Conservation (phyloP, 441 rosid genomes). For the Populus hybrid region DNA sequence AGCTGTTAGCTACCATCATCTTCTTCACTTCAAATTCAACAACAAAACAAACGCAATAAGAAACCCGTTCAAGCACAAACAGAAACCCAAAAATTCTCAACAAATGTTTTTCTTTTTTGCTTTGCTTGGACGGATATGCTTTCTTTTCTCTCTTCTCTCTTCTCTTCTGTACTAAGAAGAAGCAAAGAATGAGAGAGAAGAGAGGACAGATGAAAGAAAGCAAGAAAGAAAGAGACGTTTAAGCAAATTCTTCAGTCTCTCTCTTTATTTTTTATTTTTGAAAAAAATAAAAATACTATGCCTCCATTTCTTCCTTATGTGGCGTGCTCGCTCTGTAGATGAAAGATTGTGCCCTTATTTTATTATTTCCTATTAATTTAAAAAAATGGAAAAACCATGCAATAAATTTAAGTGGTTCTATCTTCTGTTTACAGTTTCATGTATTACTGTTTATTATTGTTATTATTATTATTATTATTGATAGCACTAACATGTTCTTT, state of each 20-base stretch:
- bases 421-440: not conserved
- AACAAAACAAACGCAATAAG: not conserved
- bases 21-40: conserved; percentile 13
- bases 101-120: not conserved
- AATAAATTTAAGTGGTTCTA: not conserved
- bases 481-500: too few relatives aligned
- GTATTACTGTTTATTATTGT: not conserved
- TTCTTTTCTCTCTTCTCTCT: not conserved
- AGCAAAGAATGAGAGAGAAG: conserved; percentile 18
- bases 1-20: conserved; percentile 80
- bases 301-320: not conserved
- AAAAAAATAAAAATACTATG: not conserved
- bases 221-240: not conserved
- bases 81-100: not conserved
- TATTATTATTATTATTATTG: not conserved
- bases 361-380: not conserved
- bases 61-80: not conserved
- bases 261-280: not conserved
- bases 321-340: not conserved
- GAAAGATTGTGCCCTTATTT: not conserved
- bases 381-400: not conserved
- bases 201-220: not conserved
- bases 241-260: not conserved
- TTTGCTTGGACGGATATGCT: not conserved
- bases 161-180: not conserved